A percentile compares a stretch with the other conserved stretches of the same genome.
phyloP scores from a whole-genome alignment of 2,329 filamentous ascomycete species.

The Zasmidium angulare region DNA sequence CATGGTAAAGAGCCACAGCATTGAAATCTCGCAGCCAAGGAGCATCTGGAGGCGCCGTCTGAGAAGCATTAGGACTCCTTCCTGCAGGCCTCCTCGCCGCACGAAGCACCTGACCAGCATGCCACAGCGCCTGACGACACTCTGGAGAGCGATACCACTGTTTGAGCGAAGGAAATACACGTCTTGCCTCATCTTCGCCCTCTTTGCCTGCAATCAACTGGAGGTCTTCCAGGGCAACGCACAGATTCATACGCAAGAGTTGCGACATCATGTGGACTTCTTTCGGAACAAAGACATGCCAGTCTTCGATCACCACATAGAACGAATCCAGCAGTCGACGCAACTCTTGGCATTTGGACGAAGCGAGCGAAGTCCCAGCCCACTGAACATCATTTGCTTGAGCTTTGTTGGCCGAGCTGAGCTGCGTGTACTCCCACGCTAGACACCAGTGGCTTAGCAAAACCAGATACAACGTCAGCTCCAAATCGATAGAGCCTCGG shows the following conservation, averaged over 20 bases:
- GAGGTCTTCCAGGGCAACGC: constrained; percentile 23
- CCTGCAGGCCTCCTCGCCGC: constrained; percentile 20
- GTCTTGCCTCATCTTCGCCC: constrained; percentile 21
- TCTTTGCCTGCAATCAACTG: constrained; percentile 24
- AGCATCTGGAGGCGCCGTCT: constrained; percentile 15
- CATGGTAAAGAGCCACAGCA: constrained; percentile 22
- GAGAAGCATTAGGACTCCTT: constrained; percentile 19
- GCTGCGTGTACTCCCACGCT: constrained; percentile 21
- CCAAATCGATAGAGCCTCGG: constrained; percentile 15
- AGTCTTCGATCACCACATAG: constrained; percentile 19
- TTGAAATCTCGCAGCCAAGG: constrained; percentile 24
- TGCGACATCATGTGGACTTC: constrained; percentile 24
- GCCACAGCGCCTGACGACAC: constrained; percentile 21
- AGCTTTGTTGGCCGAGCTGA: constrained; percentile 23
- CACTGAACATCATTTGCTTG: constrained; percentile 19
- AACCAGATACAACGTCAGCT: constrained; percentile 19
- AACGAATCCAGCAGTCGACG: constrained; percentile 17
- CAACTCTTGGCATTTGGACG: constrained; percentile 21
- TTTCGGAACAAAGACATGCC: constrained; percentile 21
- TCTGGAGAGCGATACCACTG: constrained; percentile 21
- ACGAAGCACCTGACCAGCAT: constrained; percentile 24
- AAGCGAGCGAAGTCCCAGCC: constrained; percentile 18
- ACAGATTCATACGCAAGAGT: constrained; percentile 22
- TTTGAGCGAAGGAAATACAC: constrained; percentile 21
- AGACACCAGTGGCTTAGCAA: constrained; percentile 21